A percentile compares a stretch with the other conserved stretches of the same genome.
Conservation (phyloP, 2,329 filamentous ascomycete genomes). For the Fusarium sp. region DNA sequence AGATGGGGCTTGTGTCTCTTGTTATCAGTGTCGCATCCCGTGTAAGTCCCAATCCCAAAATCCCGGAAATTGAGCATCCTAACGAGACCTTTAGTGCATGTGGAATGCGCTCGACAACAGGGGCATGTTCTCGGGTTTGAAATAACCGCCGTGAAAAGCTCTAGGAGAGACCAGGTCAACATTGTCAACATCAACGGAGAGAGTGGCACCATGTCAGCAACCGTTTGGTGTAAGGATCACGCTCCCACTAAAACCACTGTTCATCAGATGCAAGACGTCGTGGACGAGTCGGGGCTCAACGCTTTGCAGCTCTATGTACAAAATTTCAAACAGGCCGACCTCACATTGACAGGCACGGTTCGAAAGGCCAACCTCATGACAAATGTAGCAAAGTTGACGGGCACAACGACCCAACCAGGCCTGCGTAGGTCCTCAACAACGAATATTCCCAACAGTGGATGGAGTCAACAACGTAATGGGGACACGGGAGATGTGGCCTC, state of each 20-base stretch:
- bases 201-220: slow-evolving; percentile 84
- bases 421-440: slow-evolving; percentile 70
- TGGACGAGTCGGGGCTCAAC: slow-evolving; percentile 78
- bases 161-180: slow-evolving; percentile 82
- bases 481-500: slow-evolving; percentile 47
- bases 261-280: slow-evolving; percentile 82
- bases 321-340: slow-evolving; percentile 94
- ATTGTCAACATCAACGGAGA: slow-evolving; percentile 86
- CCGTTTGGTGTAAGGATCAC: slow-evolving; percentile 93
- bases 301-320: slow-evolving; percentile 88
- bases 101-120: slow-evolving; percentile 88
- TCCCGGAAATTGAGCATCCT: slow-evolving; percentile 11
- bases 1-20: slow-evolving; percentile 84
- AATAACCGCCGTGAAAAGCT: slow-evolving; percentile 88
- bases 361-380: slow-evolving; percentile 88
- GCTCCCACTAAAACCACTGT: slow-evolving; percentile 77
- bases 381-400: slow-evolving; percentile 69
- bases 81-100: slow-evolving; percentile 72
- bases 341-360: slow-evolving; percentile 89
- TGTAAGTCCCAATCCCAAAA: slow-evolving; percentile 53
- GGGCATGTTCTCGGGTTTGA: slow-evolving; percentile 92
- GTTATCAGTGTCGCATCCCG: slow-evolving; percentile 76
- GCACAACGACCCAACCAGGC: slow-evolving; percentile 50
- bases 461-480: slow-evolving; percentile 42
- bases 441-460: slow-evolving; percentile 50